phyloP scores from a whole-genome alignment of 2,329 filamentous ascomycete species.

The Byssoonygena ceratinophila region DNA sequence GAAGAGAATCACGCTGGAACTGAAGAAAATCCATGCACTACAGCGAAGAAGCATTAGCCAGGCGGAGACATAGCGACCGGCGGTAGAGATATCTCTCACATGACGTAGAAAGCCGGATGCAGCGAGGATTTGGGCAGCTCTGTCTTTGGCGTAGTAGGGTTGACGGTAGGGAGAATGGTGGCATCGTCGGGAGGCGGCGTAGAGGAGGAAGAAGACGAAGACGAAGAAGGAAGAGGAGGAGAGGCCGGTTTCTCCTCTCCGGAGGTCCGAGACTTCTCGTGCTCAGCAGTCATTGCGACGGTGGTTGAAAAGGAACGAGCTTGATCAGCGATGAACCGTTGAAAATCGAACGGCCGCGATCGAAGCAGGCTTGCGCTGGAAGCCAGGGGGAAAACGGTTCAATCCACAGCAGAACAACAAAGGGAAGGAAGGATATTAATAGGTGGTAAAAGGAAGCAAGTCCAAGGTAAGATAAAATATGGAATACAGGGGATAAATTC shows the following conservation, averaged over 20 bases:
- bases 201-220: not conserved
- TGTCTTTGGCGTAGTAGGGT: conserved; percentile 62
- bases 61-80: not conserved
- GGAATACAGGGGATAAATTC: too few species aligned
- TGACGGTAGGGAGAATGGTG: conserved; percentile 64
- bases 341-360: conserved; percentile 41
- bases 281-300: conserved; percentile 51
- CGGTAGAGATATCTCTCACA: conserved; percentile 33
- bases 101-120: conserved; percentile 78
- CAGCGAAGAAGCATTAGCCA: not conserved
- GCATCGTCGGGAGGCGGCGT: conserved; percentile 36
- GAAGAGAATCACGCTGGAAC: conserved; percentile 92
- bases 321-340: conserved; percentile 38
- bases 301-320: conserved; percentile 24
- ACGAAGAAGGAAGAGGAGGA: conserved; percentile 7
- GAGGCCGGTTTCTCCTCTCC: conserved; percentile 48
- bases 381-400: conserved; percentile 28
- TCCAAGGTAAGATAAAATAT: conserved; percentile 9
- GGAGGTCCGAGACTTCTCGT: conserved; percentile 75
- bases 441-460: conserved; percentile 20
- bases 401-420: not conserved
- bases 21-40: conserved; percentile 85
- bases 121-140: conserved; percentile 54
- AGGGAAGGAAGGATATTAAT: conserved; percentile 15
- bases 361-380: conserved; percentile 35